These are phyloP conservation scores for Galeopsis tetrahit DNA, from an alignment of 257 asterid species.

Conservation along the genomic window DNA sequence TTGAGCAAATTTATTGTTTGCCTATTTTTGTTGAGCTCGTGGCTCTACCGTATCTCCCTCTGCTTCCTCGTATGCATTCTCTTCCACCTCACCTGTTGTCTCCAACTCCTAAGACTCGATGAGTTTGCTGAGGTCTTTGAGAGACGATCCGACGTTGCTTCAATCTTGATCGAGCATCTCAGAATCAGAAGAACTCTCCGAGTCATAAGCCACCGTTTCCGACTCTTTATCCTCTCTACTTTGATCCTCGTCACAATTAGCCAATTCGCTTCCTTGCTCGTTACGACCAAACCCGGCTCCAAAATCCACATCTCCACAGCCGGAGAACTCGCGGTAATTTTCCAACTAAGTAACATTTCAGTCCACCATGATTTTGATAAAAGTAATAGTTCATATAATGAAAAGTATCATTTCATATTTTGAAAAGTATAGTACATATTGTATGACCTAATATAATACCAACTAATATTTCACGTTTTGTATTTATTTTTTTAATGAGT, in stretches of 20 bases:
- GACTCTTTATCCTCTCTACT: slow-evolving; percentile 69
- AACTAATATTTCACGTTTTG: too few species aligned
- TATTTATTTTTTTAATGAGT: too few species aligned
- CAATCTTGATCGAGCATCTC: slow-evolving; percentile 80
- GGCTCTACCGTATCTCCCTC: slow-evolving; percentile 83
- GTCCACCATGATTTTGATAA: too few species aligned
- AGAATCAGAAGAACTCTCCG: slow-evolving; percentile 81
- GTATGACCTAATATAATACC: too few species aligned
- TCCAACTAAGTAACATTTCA: too few species aligned
- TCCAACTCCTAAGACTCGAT: slow-evolving; percentile 76
- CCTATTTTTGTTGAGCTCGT: slow-evolving; percentile 66
- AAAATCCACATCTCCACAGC: slow-evolving; percentile 56
- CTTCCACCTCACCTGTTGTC: slow-evolving; percentile 78
- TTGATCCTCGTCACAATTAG: slow-evolving; percentile 75
- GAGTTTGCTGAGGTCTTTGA: slow-evolving; percentile 85
- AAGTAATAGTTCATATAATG: too few species aligned
- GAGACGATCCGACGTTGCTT: slow-evolving; percentile 64
- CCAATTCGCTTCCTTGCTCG: slow-evolving; percentile 74
- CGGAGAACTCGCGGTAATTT: slow-evolving; percentile 79
- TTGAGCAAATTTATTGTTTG: slow-evolving; percentile 64
- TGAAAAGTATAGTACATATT: too few species aligned
- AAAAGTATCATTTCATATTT: too few species aligned
- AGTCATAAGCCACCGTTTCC: slow-evolving; percentile 84
- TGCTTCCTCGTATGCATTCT: slow-evolving; percentile 83
- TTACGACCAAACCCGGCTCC: slow-evolving; percentile 61